Base-by-base conservation (phyloP, 176 grass and related monocot species). In the Oryza longistaminata region DNA sequence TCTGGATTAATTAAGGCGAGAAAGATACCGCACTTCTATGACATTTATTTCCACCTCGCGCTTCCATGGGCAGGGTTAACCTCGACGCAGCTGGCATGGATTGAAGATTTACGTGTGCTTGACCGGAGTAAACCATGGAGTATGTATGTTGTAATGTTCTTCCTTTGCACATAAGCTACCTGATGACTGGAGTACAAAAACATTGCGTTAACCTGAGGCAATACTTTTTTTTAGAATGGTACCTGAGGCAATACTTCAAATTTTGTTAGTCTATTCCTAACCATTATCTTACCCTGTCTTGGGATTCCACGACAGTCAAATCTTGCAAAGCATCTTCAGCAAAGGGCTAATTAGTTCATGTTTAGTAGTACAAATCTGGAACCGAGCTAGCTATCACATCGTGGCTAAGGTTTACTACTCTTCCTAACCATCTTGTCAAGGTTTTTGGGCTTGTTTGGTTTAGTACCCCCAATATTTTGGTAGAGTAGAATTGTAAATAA, bases 1-100 rank as follows among this genome's bases (percentile, higher is more conserved):
- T 43, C 61, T 37, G 66, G 66, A 33, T 82, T 82, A 85, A 71
- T 81, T 33, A 72, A 21, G 16, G 0, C 0, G 14, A 45, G 17
- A 6, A 39, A 10, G 61, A 33, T 53, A 33, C 79, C 83, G 73
- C 79, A 58, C 25, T 90, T 82, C 78, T 71, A 86, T 90, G 83
- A 0, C 78, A 86, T 86, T 90, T 82, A 90, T 60, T 86, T 90
- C 73, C 16, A 21, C 0, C 67, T 42, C 77, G 16, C 35, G 21
- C 37, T 62, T 62, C 58, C 58, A 62, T 62, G 21, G 9, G 9
- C 21, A 22, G n/a, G n/a, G 58, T 62, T 69, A 70, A 70, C n/a
- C 73, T 70, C 14, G 35, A 55, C 14, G 12, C 16, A 17, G 17
- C 2, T 60, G 53, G 0, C 17, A 40, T 29, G 40, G 61, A 8